Evolutionary conservation across 345 rosid genomes (phyloP).

Genomic region (Combretum micranthum): DNA sequence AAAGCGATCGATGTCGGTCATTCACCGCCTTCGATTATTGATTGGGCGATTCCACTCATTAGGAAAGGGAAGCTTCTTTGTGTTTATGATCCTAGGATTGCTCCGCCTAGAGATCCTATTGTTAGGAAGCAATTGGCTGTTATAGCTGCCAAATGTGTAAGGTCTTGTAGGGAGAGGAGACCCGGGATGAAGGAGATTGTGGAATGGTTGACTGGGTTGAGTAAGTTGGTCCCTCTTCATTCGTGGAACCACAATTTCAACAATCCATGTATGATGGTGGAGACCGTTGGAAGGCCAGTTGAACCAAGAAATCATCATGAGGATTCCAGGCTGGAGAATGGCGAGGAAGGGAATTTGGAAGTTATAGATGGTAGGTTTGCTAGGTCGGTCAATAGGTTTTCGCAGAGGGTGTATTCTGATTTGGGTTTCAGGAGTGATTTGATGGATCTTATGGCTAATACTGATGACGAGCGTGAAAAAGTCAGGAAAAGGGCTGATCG

Average conservation of each 20-base stretch:
- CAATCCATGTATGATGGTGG: conserved; percentile 98
- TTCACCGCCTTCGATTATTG: conserved; percentile 90
- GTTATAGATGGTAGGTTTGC: conserved; percentile 25
- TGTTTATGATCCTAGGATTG: conserved; percentile 68
- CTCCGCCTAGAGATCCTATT: conserved; percentile 53
- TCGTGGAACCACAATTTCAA: conserved; percentile 77
- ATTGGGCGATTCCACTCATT: conserved; percentile 91
- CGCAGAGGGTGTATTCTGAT: conserved; percentile 60
- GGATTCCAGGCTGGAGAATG: conserved; percentile 12
- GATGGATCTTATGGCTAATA: conserved; percentile 61
- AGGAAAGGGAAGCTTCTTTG: conserved; percentile 81
- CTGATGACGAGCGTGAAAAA: conserved; percentile 30
- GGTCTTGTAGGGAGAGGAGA: conserved; percentile 93
- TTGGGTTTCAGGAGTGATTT: conserved; percentile 67
- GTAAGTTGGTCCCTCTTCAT: conserved; percentile 70
- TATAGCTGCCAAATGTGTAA: conserved; percentile 86
- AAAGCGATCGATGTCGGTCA: conserved; percentile 86
- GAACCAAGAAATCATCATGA: conserved; percentile 29
- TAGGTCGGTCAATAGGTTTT: conserved; percentile 23
- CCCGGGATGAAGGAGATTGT: conserved; percentile 88
- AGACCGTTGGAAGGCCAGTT: conserved; percentile 73
- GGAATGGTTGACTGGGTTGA: conserved; percentile 62
- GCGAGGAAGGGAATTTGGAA: conserved; percentile 22
- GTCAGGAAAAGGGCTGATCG: conserved; percentile 15
- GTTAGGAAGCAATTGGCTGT: conserved; percentile 77